These are phyloP conservation scores for Pleurotus citrinopileatus DNA, from an alignment of 768 basidiomycete species.

Conservation along the genomic window DNA sequence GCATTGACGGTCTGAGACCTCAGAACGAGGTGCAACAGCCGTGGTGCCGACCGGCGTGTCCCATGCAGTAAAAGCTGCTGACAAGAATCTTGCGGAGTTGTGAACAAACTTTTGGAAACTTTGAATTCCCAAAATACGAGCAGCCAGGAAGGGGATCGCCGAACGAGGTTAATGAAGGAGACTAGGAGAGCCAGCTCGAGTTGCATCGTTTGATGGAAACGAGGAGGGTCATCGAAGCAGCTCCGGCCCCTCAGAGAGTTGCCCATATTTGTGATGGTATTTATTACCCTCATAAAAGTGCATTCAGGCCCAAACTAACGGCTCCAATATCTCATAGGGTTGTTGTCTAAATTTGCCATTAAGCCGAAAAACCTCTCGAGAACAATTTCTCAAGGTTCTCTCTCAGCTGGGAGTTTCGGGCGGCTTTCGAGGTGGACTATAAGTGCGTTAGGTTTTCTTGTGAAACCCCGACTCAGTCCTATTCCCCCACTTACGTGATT, in stretches of 20 bases:
- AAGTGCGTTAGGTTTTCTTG: conserved; percentile 31
- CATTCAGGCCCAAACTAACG: conserved; percentile 6
- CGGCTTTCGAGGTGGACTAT: conserved; percentile 17
- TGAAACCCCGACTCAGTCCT: conserved; percentile 49
- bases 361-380: conserved; percentile 3
- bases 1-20: conserved; percentile 13
- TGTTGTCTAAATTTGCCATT: conserved; percentile 5
- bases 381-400: conserved; percentile 16
- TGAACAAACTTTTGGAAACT: conserved; percentile 6
- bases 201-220: background rate
- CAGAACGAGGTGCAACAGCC: conserved; percentile 28
- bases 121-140: conserved; percentile 13
- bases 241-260: conserved; percentile 1
- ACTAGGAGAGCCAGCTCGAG: conserved; percentile 10
- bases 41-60: conserved; percentile 13
- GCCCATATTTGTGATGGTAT: conserved; percentile 7
- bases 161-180: conserved; percentile 12
- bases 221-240: conserved; percentile 10
- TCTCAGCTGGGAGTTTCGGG: too few species aligned
- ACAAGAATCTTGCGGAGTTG: conserved; percentile 12
- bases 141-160: conserved; percentile 11
- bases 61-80: background rate
- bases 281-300: conserved; percentile 2
- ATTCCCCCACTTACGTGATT: conserved; percentile 49
- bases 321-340: conserved; percentile 10